Percentiles rank a stretch among this genome's conserved stretches.
Evolutionary conservation across 78 protist genomes (phyloP).

Genomic region (Dictyostelium purpureum): DNA sequence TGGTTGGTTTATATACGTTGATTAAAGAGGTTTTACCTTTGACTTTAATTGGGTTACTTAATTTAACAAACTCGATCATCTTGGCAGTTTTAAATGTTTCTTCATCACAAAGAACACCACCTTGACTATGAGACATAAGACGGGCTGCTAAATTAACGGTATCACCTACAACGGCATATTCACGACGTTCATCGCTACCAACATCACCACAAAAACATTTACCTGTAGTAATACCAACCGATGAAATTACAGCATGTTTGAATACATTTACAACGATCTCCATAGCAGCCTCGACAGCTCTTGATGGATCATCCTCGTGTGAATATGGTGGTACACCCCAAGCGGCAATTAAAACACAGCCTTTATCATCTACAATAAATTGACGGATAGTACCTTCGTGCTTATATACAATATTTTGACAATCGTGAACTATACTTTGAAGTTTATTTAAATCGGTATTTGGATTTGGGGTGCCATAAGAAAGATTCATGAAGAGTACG

Average conservation of each 20-base stretch:
- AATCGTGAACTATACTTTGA: slow-evolving; percentile 32
- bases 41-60: slow-evolving; percentile 70
- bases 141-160: slow-evolving; percentile 80
- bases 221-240: slow-evolving; percentile 91
- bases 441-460: slow-evolving; percentile 20
- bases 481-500: slow-evolving; percentile 69
- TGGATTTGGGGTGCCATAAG: slow-evolving; percentile 36
- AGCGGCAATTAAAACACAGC: slow-evolving; percentile 85
- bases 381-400: slow-evolving; percentile 82
- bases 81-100: slow-evolving; percentile 54
- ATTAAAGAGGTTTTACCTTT: slow-evolving; percentile 69
- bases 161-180: slow-evolving; percentile 86
- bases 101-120: slow-evolving; percentile 70
- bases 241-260: slow-evolving; percentile 31
- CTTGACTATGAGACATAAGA: slow-evolving; percentile 40
- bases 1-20: slow-evolving; percentile 65
- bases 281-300: slow-evolving; percentile 84
- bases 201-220: slow-evolving; percentile 88
- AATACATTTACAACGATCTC: slow-evolving; percentile 46
- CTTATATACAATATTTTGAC: slow-evolving; percentile 63
- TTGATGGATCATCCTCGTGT: slow-evolving; percentile 86
- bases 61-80: slow-evolving; percentile 43
- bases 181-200: slow-evolving; percentile 83
- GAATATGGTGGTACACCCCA: slow-evolving; percentile 82
- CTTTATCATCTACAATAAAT: slow-evolving; percentile 84